Base-by-base conservation (phyloP, 768 basidiomycete species). In the Russula emetica region DNA sequence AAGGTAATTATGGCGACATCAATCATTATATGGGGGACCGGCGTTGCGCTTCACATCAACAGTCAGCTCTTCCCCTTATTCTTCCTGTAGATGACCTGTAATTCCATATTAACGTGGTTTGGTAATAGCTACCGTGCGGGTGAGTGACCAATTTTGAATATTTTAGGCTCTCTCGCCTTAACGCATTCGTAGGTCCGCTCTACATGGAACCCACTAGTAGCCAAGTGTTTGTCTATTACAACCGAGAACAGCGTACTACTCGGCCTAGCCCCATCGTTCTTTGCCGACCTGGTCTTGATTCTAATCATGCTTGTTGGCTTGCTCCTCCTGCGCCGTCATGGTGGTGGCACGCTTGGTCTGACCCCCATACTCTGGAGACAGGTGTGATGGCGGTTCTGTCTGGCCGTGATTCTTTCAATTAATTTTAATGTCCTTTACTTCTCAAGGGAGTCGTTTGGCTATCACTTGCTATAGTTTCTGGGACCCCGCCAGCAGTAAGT, bases 221-320 rank as follows among this genome's bases (percentile, higher is more conserved):
- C 0, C 8, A 26, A 5, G 2, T 60, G 59, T 22, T 13, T 16
- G 9, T 0, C 30, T 1, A 0, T 13, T 3, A 42, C 42, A 50
- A 2, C 11, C 8, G 14, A 40, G 18, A 40, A 6, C 13, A 16
- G 11, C 36, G 22, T 14, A 30, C 38, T 14, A 30, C 38, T 42
- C 22, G 28, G n/a, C 9, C 3, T 30, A 28, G 16, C 52, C 28
- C 5, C 14, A 0, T 16, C 7, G 28, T 5, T 52, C 8, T 5
- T 32, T 42, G 32, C 38, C 13, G 59, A 60, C 40, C 2, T 42
- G 26, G 5, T 6, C 20, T n/a, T 60, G 6, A 20, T 60, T 22
- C 20, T 60, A 13, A 40, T 52, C n/a, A 60, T 60, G 59, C 36
- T 60, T 22, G 6, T 20, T n/a, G 59, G 59, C 50, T 3, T 60